Percentiles rank a stretch among this genome's conserved stretches.
Evolutionary conservation across 495 filamentous ascomycete genomes (phyloP).

Genomic region (Bathelium albidoporum): DNA sequence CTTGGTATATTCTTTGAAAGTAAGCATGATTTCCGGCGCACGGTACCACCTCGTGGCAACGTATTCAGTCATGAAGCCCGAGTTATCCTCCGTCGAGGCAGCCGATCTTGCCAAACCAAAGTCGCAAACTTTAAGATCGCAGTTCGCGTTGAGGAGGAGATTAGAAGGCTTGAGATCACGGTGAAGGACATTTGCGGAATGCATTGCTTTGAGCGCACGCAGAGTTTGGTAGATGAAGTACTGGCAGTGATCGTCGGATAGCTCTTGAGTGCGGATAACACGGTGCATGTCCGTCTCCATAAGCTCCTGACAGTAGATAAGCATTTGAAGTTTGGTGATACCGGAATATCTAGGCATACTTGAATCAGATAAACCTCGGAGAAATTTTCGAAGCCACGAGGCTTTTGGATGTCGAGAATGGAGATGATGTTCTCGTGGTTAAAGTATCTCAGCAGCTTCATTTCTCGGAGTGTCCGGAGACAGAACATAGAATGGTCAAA

Average conservation of each 20-base stretch:
- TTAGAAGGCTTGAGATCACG: conserved; percentile 96
- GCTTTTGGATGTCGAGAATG: conserved; percentile 98
- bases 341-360: conserved; percentile 39
- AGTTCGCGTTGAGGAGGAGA: conserved; percentile 94
- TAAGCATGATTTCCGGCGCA: conserved; percentile 98
- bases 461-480: conserved; percentile 90
- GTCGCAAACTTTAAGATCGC: conserved; percentile 98
- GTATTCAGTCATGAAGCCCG: conserved; percentile 99
- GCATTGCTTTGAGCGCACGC: conserved; percentile 92
- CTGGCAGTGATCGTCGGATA: conserved; percentile 72
- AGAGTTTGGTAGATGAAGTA: conserved; percentile 44
- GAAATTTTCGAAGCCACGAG: conserved; percentile 88
- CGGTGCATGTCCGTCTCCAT: conserved; percentile 99
- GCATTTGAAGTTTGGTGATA: not conserved
- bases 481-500: conserved; percentile 99
- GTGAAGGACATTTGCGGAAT: conserved; percentile 95
- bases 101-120: conserved; percentile 94
- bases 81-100: conserved; percentile 94
- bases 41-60: conserved; percentile 98
- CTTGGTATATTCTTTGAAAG: conserved; percentile 99
- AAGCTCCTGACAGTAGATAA: conserved; percentile 55
- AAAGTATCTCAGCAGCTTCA: conserved; percentile 98
- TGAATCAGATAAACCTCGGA: conserved; percentile 99
- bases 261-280: conserved; percentile 76
- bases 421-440: conserved; percentile 99